Conservation (phyloP, 352 stramenopile species). For the Thalassiosira gravida region DNA sequence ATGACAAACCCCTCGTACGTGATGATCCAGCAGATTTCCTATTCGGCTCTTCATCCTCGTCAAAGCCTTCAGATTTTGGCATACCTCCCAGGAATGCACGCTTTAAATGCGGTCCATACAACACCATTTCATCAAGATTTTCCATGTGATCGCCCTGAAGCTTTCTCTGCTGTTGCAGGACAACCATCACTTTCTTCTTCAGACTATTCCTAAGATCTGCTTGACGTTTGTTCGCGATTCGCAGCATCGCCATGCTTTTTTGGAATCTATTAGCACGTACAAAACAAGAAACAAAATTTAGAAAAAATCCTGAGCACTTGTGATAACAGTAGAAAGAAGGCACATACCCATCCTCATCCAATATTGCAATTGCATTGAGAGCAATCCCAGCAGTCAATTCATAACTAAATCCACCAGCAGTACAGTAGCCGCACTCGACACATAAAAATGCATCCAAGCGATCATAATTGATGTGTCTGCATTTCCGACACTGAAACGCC, state of each 20-base stretch:
- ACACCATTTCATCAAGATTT: conserved; percentile 61
- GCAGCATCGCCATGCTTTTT: conserved; percentile 66
- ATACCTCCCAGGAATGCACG: conserved; percentile 60
- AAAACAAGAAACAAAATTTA: neutral
- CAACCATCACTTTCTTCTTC: conserved; percentile 59
- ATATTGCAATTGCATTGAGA: conserved; percentile 83
- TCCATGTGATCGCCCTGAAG: conserved; percentile 36
- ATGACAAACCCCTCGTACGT: conserved; percentile 21
- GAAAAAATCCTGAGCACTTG: neutral
- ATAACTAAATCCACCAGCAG: conserved; percentile 85
- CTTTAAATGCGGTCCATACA: conserved; percentile 61
- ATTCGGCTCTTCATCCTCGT: conserved; percentile 47
- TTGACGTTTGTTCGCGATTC: conserved; percentile 63
- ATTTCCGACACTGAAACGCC: conserved; percentile 88
- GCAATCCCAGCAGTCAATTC: conserved; percentile 77
- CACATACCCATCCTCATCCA: conserved; percentile 67
- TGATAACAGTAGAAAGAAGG: neutral
- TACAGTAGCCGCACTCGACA: conserved; percentile 89
- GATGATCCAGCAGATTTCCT: conserved; percentile 29
- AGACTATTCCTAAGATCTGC: conserved; percentile 64
- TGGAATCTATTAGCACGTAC: conserved; percentile 41
- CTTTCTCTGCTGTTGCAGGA: conserved; percentile 40
- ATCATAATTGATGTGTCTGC: conserved; percentile 88
- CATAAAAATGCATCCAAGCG: conserved; percentile 88
- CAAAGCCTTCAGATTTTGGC: conserved; percentile 51